phyloP scores from a whole-genome alignment of 768 basidiomycete genomes.

The Phaeotremella skinneri region DNA sequence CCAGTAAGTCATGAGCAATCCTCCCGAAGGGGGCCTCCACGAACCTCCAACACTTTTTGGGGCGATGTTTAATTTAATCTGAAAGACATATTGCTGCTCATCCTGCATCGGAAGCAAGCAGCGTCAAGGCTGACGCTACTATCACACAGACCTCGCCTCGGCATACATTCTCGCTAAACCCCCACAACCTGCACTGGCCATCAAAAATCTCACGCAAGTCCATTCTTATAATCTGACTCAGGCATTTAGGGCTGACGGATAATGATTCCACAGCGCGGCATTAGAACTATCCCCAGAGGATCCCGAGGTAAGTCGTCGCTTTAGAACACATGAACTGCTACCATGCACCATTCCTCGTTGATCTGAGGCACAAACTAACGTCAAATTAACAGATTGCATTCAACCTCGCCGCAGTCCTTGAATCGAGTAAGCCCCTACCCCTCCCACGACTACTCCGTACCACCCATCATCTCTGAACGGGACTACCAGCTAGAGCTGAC shows the following conservation, averaged over 20 bases:
- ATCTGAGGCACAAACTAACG: neutral
- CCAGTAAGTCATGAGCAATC: constrained; percentile 36
- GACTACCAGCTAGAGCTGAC: neutral
- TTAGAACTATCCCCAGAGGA: constrained; percentile 47
- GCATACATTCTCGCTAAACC: constrained; percentile 52
- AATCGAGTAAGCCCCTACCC: constrained; percentile 40
- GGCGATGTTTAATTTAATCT: too few species aligned
- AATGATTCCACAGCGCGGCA: constrained; percentile 25
- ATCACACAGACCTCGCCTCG: constrained; percentile 47
- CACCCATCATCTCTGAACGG: neutral
- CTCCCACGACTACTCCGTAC: neutral
- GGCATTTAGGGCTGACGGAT: neutral
- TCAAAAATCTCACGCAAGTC: constrained; percentile 50
- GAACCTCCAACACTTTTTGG: too few species aligned
- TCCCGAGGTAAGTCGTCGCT: constrained; percentile 41
- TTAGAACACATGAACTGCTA: neutral
- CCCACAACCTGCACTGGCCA: constrained; percentile 51
- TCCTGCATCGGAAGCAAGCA: neutral
- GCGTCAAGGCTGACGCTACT: neutral
- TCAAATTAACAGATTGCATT: constrained; percentile 43
- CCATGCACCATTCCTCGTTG: neutral
- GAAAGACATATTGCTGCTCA: neutral
- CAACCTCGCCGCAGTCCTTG: constrained; percentile 50
- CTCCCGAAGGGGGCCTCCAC: too few species aligned
- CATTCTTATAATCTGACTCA: neutral